phyloP scores from a whole-genome alignment of 2,329 filamentous ascomycete species.

The Ophiostoma sp. region DNA sequence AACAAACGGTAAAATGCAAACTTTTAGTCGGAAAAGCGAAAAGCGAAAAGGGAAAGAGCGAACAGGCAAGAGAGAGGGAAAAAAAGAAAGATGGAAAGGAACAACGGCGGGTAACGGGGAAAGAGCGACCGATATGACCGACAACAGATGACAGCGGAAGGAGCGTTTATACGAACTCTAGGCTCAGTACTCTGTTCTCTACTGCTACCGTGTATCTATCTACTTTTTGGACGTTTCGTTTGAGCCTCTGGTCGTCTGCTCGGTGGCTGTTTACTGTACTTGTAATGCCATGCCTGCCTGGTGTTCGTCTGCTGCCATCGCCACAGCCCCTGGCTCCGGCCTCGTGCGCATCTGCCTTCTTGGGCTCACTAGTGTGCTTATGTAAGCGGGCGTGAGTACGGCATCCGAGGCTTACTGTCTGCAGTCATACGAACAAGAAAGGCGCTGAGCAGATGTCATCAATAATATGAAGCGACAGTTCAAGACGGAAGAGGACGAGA shows the following conservation, averaged over 20 bases:
- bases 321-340: constrained; percentile 6
- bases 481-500: no score
- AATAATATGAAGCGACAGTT: no score
- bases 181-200: background rate
- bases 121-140: constrained; percentile 7
- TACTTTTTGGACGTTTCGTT: no score
- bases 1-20: background rate
- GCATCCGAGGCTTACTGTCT: no score
- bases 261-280: no score
- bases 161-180: background rate
- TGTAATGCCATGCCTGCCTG: no score
- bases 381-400: background rate
- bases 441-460: no score
- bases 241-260: no score
- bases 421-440: no score
- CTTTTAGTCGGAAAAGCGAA: background rate
- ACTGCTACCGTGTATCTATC: no score
- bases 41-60: background rate
- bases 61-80: background rate
- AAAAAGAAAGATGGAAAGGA: background rate
- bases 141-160: background rate
- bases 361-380: background rate
- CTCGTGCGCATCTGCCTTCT: constrained; percentile 4
- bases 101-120: background rate
- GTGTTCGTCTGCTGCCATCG: background rate